These are phyloP conservation scores for Cephalotrichum gorgonifer DNA, from an alignment of 2,329 filamentous ascomycete genomes.

Conservation along the genomic window DNA sequence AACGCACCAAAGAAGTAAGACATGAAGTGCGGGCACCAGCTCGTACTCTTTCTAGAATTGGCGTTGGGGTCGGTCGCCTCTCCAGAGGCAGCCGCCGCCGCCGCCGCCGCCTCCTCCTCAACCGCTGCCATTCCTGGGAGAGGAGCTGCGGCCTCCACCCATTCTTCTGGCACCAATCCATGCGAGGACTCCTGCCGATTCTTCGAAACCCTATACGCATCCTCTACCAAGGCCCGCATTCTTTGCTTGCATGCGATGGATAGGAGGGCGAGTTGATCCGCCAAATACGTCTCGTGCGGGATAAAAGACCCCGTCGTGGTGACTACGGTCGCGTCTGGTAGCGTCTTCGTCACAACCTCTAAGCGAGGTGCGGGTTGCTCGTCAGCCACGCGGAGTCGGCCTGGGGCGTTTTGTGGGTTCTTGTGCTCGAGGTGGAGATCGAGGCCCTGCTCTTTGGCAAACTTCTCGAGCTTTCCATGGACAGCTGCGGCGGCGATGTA, in stretches of 20 bases:
- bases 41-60: slow-evolving; percentile 52
- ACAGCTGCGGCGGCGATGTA: slow-evolving; percentile 58
- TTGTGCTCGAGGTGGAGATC: slow-evolving; percentile 45
- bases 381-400: slow-evolving; percentile 36
- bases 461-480: slow-evolving; percentile 47
- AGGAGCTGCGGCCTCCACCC: slow-evolving; percentile 57
- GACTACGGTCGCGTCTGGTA: slow-evolving; percentile 53
- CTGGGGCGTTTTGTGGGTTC: slow-evolving; percentile 29
- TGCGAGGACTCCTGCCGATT: slow-evolving; percentile 70
- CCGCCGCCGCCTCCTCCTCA: slow-evolving; percentile 13
- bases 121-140: slow-evolving; percentile 27
- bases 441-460: slow-evolving; percentile 48
- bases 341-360: slow-evolving; percentile 42
- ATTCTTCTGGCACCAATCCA: slow-evolving; percentile 67
- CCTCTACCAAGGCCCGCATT: slow-evolving; percentile 64
- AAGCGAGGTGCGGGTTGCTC: slow-evolving; percentile 41
- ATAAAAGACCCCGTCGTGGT: slow-evolving; percentile 59
- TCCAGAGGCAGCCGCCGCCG: slow-evolving; percentile 26
- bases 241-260: slow-evolving; percentile 77
- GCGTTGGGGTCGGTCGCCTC: slow-evolving; percentile 42
- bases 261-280: slow-evolving; percentile 73
- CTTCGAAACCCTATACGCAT: slow-evolving; percentile 59
- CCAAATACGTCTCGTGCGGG: slow-evolving; percentile 63
- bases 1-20: background rate
- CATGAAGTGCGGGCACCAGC: background rate